Conservation (phyloP, 208 protist genomes). For the Entamoeba invadens region DNA sequence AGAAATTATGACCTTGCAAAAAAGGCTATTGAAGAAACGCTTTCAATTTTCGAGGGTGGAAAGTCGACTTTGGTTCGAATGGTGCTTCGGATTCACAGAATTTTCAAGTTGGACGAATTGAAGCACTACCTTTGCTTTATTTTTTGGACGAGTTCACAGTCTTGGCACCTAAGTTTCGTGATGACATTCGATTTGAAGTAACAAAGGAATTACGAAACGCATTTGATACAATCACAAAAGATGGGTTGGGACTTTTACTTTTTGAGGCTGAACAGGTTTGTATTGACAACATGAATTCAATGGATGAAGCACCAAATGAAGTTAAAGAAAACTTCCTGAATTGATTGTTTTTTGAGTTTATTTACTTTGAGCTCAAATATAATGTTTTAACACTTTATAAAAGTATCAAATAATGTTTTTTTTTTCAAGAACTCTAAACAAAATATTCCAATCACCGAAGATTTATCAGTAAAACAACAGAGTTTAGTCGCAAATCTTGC, state of each 20-base stretch:
- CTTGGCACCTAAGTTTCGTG: background rate
- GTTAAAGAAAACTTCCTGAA: no score
- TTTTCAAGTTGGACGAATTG: background rate
- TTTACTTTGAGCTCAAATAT: no score
- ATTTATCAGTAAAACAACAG: no score
- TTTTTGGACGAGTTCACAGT: background rate
- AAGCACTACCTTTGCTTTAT: background rate
- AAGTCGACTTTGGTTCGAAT: background rate
- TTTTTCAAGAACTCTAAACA: no score
- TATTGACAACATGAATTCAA: background rate
- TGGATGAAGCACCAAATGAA: background rate
- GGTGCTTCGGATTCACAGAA: background rate
- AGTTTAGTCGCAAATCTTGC: no score
- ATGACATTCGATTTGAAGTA: background rate
- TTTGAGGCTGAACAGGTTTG: background rate
- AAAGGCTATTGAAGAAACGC: background rate
- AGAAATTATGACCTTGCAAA: background rate
- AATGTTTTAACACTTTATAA: no score
- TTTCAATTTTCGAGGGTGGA: background rate
- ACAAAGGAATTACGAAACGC: no score
- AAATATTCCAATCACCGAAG: no score
- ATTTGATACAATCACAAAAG: background rate
- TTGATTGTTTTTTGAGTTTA: no score
- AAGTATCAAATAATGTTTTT: no score
- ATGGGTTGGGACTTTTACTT: background rate